A percentile compares a stretch with the other conserved stretches of the same genome.
phyloP scores from a whole-genome alignment of 164 flowering plant genomes.

The Houttuynia cordata region DNA sequence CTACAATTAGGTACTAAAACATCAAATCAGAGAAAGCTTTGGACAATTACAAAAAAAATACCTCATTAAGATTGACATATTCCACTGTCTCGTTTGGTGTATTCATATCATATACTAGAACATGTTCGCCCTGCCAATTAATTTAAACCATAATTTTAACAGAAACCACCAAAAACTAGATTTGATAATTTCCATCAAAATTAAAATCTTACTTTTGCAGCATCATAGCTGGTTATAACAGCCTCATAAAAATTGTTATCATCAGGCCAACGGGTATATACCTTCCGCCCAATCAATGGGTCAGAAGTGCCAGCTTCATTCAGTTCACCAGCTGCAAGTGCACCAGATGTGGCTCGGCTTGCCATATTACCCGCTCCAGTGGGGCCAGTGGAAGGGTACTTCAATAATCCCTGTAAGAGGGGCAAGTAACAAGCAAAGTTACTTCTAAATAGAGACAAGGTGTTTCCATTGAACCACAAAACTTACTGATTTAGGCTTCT shows the following conservation, averaged over 20 bases:
- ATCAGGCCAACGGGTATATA: conserved; percentile 91
- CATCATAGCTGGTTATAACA: conserved; percentile 61
- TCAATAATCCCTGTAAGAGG: not conserved
- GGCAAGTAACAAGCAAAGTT: not conserved
- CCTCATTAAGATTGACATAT: conserved; percentile 54
- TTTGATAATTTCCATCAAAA: not conserved
- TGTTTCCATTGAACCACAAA: conserved; percentile 2
- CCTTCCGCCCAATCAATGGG: conserved; percentile 66
- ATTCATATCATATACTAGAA: conserved; percentile 39
- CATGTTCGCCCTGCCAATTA: conserved; percentile 40
- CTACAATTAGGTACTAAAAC: too few relatives aligned
- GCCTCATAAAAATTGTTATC: conserved; percentile 91
- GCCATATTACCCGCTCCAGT: conserved; percentile 46
- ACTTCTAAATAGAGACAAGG: not conserved
- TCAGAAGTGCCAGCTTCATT: conserved; percentile 35
- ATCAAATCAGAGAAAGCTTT: too few relatives aligned
- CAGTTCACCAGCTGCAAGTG: conserved; percentile 32
- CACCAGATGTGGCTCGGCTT: conserved; percentile 38
- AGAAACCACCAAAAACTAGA: not conserved
- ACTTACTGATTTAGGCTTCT: conserved; percentile 47
- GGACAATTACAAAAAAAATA: conserved; percentile 1
- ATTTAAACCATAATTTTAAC: not conserved
- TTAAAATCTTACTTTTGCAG: conserved; percentile 34
- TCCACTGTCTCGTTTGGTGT: conserved; percentile 39
- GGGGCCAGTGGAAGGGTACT: conserved; percentile 7